phyloP scores from a whole-genome alignment of 2,329 filamentous ascomycete species.

The Parasarocladium wereldwijsianum region DNA sequence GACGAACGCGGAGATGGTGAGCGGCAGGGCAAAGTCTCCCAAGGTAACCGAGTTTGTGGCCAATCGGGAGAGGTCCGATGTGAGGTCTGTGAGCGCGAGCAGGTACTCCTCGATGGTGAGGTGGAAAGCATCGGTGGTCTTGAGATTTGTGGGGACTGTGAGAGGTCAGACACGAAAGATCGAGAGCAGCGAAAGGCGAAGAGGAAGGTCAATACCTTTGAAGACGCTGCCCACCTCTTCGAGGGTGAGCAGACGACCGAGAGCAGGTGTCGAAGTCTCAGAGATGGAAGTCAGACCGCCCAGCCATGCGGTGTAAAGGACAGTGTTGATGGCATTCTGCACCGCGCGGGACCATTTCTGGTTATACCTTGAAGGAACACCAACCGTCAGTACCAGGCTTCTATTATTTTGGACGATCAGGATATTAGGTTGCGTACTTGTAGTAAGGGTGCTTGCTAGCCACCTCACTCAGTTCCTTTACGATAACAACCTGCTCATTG shows the following conservation, averaged over 20 bases:
- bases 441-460: conserved; percentile 90
- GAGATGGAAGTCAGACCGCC: conserved; percentile 44
- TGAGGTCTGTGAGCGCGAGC: conserved; percentile 69
- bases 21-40: conserved; percentile 71
- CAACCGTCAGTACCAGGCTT: no score
- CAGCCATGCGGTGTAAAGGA: conserved; percentile 56
- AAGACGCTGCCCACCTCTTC: conserved; percentile 74
- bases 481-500: conserved; percentile 53
- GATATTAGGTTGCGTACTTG: conserved; percentile 52
- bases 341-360: conserved; percentile 69
- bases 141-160: conserved; percentile 77
- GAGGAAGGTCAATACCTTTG: conserved; percentile 37
- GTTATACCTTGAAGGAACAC: conserved; percentile 51
- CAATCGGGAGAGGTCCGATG: conserved; percentile 80
- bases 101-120: conserved; percentile 96
- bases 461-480: conserved; percentile 53
- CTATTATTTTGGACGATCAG: no score
- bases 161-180: not conserved
- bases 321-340: conserved; percentile 56
- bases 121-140: conserved; percentile 82
- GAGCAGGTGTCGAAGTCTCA: conserved; percentile 6
- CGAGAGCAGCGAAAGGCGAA: conserved; percentile 1
- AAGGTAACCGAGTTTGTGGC: conserved; percentile 90
- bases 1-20: conserved; percentile 81
- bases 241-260: conserved; percentile 63